Conservation (phyloP, 768 basidiomycete genomes). For the Omphalotus guepiniiformis region DNA sequence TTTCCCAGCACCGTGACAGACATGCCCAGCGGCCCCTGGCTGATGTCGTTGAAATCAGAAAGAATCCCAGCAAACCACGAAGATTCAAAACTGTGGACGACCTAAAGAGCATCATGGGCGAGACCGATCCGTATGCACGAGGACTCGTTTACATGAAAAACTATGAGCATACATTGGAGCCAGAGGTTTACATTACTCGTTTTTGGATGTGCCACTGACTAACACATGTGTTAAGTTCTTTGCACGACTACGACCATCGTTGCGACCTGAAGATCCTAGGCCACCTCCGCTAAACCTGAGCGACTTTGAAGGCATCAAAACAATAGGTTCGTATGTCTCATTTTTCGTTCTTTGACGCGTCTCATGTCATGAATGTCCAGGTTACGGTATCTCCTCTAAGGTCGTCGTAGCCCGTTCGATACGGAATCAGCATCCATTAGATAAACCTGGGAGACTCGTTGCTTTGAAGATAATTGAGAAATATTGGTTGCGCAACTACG, state of each 20-base stretch:
- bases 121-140: not conserved
- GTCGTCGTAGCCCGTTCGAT: constrained; percentile 39
- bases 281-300: constrained; percentile 29
- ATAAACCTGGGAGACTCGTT: constrained; percentile 33
- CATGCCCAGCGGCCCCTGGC: not conserved
- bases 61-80: not conserved
- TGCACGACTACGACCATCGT: not conserved
- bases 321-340: constrained; percentile 28
- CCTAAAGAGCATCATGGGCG: not conserved
- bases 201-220: not conserved
- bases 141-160: not conserved
- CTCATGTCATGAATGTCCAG: constrained; percentile 21
- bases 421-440: constrained; percentile 25
- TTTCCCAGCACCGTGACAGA: not conserved
- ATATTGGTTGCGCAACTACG: constrained; percentile 26
- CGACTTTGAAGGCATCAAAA: constrained; percentile 39
- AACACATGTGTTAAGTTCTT: constrained; percentile 2
- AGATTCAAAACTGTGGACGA: not conserved
- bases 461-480: constrained; percentile 44
- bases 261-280: constrained; percentile 30
- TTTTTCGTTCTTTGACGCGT: not conserved
- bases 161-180: not conserved
- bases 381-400: constrained; percentile 35
- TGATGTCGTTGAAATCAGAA: not conserved
- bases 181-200: not conserved